phyloP scores from a whole-genome alignment of 2,329 filamentous ascomycete genomes.

The Colletotrichum zoysiae region DNA sequence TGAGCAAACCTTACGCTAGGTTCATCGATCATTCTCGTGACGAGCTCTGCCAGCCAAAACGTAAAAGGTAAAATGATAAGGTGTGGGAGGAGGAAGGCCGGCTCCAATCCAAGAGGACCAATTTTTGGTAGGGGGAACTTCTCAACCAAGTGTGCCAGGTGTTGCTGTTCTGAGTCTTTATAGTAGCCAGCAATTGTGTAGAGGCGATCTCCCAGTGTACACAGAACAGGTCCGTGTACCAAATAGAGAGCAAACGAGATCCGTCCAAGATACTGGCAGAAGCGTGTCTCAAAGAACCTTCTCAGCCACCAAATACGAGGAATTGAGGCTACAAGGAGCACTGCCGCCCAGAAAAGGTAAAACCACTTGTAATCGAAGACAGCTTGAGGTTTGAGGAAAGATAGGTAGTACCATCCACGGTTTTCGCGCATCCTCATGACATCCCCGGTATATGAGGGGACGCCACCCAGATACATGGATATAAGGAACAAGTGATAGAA shows the following conservation, averaged over 20 bases:
- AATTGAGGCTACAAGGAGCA: constrained; percentile 52
- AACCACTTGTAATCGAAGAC: constrained; percentile 66
- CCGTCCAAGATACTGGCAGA: constrained; percentile 69
- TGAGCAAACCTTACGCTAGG: constrained; percentile 69
- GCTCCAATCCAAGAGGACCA: constrained; percentile 72
- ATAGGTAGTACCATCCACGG: constrained; percentile 50
- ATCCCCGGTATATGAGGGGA: constrained; percentile 43
- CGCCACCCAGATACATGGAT: constrained; percentile 50
- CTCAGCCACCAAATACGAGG: constrained; percentile 55
- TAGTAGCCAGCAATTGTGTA: constrained; percentile 72
- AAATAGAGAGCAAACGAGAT: constrained; percentile 73
- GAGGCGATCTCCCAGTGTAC: constrained; percentile 66
- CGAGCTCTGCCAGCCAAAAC: constrained; percentile 68
- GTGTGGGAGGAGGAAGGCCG: constrained; percentile 70
- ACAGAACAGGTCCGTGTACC: constrained; percentile 68
- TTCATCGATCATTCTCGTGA: constrained; percentile 69
- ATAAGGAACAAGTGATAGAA: constrained; percentile 54
- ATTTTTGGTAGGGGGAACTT: constrained; percentile 64
- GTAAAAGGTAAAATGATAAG: constrained; percentile 71
- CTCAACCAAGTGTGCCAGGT: constrained; percentile 69
- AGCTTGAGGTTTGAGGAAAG: constrained; percentile 69
- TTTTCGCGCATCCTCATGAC: constrained; percentile 23
- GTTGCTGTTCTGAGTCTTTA: constrained; percentile 60
- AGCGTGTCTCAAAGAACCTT: constrained; percentile 61
- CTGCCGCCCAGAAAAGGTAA: constrained; percentile 54